Evolutionary conservation across 495 filamentous ascomycete species (phyloP).

Genomic region (Trichodelitschia bisporula): DNA sequence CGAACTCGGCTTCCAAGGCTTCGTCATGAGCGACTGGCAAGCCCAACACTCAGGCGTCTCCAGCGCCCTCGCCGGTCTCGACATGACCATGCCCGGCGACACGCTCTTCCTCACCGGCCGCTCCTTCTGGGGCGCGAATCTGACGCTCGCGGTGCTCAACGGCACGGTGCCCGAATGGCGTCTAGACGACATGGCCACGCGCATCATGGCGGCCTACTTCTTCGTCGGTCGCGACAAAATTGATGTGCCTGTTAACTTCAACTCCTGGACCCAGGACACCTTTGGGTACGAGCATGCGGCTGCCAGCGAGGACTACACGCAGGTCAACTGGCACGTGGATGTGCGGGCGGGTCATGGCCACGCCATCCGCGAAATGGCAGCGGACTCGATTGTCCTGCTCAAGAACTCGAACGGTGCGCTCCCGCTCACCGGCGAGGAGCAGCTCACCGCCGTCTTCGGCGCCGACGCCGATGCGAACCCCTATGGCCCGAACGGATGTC

Average conservation of each 20-base stretch:
- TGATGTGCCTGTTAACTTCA: slow-evolving; percentile 54
- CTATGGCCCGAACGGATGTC: slow-evolving; percentile 64
- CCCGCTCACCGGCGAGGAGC: slow-evolving; percentile 50
- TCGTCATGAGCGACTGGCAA: slow-evolving; percentile 20
- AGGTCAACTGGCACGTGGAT: slow-evolving; percentile 69
- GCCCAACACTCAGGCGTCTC: slow-evolving; percentile 63
- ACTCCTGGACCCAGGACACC: slow-evolving; percentile 61
- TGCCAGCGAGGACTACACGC: slow-evolving; percentile 30
- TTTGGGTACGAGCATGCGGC: slow-evolving; percentile 41
- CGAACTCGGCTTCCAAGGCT: slow-evolving; percentile 87
- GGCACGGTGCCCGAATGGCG: slow-evolving; percentile 80
- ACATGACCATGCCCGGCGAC: slow-evolving; percentile 94
- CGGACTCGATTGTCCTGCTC: slow-evolving; percentile 59
- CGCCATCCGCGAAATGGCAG: slow-evolving; percentile 48
- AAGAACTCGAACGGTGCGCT: slow-evolving; percentile 59
- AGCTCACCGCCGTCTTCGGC: slow-evolving; percentile 59
- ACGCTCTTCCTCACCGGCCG: slow-evolving; percentile 41
- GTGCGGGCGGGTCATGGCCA: slow-evolving; percentile 50
- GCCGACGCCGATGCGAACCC: slow-evolving; percentile 60
- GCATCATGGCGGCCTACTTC: slow-evolving; percentile 87
- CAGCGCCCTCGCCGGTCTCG: slow-evolving; percentile 58
- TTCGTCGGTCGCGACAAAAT: slow-evolving; percentile 50
- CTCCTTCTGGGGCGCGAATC: slow-evolving; percentile 69
- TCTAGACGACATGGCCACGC: slow-evolving; percentile 74
- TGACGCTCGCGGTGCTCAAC: slow-evolving; percentile 70